phyloP scores from a whole-genome alignment of 352 stramenopile species.

The Elongisporangium prolatum region DNA sequence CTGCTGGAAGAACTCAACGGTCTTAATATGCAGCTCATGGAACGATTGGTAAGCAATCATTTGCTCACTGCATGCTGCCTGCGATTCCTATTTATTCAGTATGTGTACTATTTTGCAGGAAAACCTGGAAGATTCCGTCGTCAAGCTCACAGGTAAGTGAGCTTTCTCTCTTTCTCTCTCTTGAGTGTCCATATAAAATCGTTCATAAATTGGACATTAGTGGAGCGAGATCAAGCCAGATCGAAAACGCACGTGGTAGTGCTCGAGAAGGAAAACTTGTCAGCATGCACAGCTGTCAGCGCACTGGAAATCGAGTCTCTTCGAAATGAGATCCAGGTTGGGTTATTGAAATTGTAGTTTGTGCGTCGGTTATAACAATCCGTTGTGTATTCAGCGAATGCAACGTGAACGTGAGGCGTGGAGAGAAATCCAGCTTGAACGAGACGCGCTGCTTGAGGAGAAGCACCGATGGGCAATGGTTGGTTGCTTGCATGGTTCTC shows the following conservation, averaged over 20 bases:
- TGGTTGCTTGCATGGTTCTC: neutral
- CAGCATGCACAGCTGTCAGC: constrained; percentile 37
- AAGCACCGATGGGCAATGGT: constrained; percentile 85
- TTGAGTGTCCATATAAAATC: neutral
- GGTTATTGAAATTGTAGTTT: neutral
- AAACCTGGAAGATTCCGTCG: constrained; percentile 64
- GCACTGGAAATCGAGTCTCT: constrained; percentile 43
- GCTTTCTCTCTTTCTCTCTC: neutral
- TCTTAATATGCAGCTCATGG: constrained; percentile 81
- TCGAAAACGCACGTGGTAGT: constrained; percentile 55
- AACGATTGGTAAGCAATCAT: constrained; percentile 48
- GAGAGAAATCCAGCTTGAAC: constrained; percentile 73
- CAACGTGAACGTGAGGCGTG: constrained; percentile 71
- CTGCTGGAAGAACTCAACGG: constrained; percentile 80
- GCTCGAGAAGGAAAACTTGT: constrained; percentile 65
- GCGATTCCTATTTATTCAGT: neutral
- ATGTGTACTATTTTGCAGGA: constrained; percentile 30
- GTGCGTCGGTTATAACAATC: neutral
- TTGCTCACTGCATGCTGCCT: neutral
- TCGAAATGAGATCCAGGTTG: constrained; percentile 44
- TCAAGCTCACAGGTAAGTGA: constrained; percentile 42
- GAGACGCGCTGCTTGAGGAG: constrained; percentile 72
- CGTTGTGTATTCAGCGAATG: constrained; percentile 32
- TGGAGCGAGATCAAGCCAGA: constrained; percentile 72
- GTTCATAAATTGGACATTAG: constrained; percentile 12